These are phyloP conservation scores for Nemania abortiva DNA, from an alignment of 2,329 filamentous ascomycete genomes.

Conservation along the genomic window DNA sequence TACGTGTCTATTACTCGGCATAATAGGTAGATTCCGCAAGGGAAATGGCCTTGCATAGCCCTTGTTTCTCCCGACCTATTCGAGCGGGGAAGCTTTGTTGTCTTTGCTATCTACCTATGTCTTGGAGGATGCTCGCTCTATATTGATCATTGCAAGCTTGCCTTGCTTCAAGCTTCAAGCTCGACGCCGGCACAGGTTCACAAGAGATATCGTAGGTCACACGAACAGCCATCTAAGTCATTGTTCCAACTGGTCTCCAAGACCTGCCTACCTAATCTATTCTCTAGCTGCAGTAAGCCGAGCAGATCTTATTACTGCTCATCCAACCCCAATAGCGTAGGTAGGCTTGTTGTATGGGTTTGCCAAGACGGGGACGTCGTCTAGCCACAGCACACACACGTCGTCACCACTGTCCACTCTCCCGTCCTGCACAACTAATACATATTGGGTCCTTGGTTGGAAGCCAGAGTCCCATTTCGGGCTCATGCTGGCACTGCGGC, in stretches of 20 bases:
- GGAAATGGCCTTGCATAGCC: background rate
- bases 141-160: background rate
- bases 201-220: background rate
- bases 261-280: background rate
- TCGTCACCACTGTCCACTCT: slow-evolving; percentile 13
- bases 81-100: background rate
- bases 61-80: background rate
- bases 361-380: slow-evolving; percentile 28
- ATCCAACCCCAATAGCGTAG: slow-evolving; percentile 7
- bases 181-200: background rate
- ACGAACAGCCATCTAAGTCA: background rate
- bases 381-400: slow-evolving; percentile 10
- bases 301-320: slow-evolving; percentile 1
- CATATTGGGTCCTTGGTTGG: slow-evolving; percentile 14
- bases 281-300: slow-evolving; percentile 27
- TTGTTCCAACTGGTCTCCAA: slow-evolving; percentile 17
- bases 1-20: background rate
- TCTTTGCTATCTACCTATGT: background rate
- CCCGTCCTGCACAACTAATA: slow-evolving; percentile 11
- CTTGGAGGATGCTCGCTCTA: background rate
- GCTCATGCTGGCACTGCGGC: slow-evolving; percentile 14
- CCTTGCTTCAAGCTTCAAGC: background rate
- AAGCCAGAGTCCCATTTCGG: slow-evolving; percentile 14
- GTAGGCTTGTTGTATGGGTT: slow-evolving; percentile 9
- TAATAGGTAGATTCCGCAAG: background rate